These are phyloP conservation scores for Lactuca sativa DNA, from an alignment of 129 eudicot genomes.

Conservation along the genomic window DNA sequence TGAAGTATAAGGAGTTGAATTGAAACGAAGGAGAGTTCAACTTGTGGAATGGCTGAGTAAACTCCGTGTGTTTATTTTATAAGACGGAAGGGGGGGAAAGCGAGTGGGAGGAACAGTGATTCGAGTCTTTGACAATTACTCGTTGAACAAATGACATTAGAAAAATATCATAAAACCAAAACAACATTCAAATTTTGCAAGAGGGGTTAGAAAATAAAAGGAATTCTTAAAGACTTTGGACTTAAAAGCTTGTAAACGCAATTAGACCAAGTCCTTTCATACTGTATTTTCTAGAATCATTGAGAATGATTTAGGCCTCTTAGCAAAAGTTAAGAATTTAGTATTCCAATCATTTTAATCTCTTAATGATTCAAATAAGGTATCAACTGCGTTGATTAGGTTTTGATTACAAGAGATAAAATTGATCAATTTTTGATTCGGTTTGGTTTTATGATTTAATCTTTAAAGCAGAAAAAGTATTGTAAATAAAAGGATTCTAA, in stretches of 20 bases:
- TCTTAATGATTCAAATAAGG: no score
- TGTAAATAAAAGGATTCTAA: background rate
- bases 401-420: no score
- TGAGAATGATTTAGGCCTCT: background rate
- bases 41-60: constrained; percentile 9
- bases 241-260: background rate
- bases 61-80: constrained; percentile 15
- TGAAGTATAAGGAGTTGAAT: constrained; percentile 4
- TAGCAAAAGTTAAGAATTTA: no score
- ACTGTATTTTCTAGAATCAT: background rate
- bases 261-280: background rate
- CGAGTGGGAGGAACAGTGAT: background rate
- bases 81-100: constrained; percentile 8
- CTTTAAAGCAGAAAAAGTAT: background rate
- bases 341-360: no score
- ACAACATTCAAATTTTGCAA: constrained; percentile 7
- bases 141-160: constrained; percentile 1
- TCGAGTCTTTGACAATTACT: background rate
- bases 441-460: background rate
- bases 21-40: constrained; percentile 1
- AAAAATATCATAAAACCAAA: constrained; percentile 2
- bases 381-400: no score
- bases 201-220: background rate
- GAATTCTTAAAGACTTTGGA: background rate
- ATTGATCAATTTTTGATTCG: no score